A percentile compares a stretch with the other conserved stretches of the same genome.
Conservation (phyloP, 2,329 filamentous ascomycete genomes). For the Intubia oerlemansii region DNA sequence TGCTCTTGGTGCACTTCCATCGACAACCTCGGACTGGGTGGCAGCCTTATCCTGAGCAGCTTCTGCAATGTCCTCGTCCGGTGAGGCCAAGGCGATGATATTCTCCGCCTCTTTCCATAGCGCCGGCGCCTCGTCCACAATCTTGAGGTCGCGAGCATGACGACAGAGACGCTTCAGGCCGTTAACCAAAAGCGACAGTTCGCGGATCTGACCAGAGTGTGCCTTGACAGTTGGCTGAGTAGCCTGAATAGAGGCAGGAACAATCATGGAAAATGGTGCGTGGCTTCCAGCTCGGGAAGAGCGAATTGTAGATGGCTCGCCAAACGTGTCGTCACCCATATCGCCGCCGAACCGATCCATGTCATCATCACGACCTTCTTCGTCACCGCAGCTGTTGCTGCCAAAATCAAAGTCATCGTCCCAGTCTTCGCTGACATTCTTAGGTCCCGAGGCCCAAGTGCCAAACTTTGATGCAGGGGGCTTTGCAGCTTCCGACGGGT, state of each 20-base stretch:
- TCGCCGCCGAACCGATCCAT: slow-evolving; percentile 1
- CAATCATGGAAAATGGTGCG: slow-evolving; percentile 33
- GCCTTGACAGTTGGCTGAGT: slow-evolving; percentile 65
- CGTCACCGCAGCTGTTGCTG: slow-evolving; percentile 17
- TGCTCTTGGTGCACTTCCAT: no score
- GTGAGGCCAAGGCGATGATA: slow-evolving; percentile 66
- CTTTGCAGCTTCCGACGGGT: slow-evolving; percentile 32
- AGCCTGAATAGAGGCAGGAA: slow-evolving; percentile 60
- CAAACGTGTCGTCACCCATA: slow-evolving; percentile 1
- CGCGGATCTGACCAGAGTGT: slow-evolving; percentile 65
- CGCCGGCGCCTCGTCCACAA: slow-evolving; percentile 36
- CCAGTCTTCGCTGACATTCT: slow-evolving; percentile 70
- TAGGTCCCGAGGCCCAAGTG: slow-evolving; percentile 63
- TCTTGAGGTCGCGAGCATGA: slow-evolving; percentile 44
- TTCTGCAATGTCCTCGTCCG: slow-evolving; percentile 33
- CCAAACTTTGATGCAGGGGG: slow-evolving; percentile 47
- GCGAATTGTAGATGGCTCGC: slow-evolving; percentile 3
- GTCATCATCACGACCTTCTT: slow-evolving; percentile 2
- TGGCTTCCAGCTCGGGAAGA: slow-evolving; percentile 1
- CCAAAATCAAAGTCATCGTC: slow-evolving; percentile 74
- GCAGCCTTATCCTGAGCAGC: no score
- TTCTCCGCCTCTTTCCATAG: slow-evolving; percentile 70
- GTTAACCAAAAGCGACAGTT: slow-evolving; percentile 63
- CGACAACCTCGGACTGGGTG: no score
- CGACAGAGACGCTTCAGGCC: slow-evolving; percentile 60